Evolutionary conservation across 129 eudicot species (phyloP).

Genomic region (Arctium minus): DNA sequence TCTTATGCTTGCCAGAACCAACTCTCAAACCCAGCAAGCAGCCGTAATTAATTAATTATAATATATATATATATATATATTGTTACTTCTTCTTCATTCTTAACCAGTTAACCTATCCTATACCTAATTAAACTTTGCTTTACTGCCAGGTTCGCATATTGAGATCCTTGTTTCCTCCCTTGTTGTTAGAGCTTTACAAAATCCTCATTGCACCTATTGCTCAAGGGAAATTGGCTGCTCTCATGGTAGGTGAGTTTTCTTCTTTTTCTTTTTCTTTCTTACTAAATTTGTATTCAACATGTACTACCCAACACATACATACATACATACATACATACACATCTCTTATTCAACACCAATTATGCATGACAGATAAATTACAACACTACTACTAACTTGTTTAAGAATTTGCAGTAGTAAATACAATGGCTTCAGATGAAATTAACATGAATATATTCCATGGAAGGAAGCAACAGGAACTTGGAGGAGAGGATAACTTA

Average conservation of each 20-base stretch:
- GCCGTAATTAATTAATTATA: conserved; percentile 18
- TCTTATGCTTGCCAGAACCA: conserved; percentile 73
- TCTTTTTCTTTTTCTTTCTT: not conserved
- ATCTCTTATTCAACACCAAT: no score
- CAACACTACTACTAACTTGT: no score
- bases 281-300: no score
- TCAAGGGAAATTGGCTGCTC: conserved; percentile 74
- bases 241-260: conserved; percentile 77
- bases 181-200: conserved; percentile 70
- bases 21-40: conserved; percentile 67
- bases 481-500: no score
- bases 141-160: conserved; percentile 66
- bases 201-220: conserved; percentile 74
- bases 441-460: no score
- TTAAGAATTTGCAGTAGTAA: no score
- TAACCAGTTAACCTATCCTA: not conserved
- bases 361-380: no score
- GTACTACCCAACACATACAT: no score
- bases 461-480: no score
- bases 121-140: not conserved
- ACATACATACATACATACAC: no score
- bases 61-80: not conserved
- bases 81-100: not conserved
- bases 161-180: conserved; percentile 74
- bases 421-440: no score